Evolutionary conservation across 495 filamentous ascomycete genomes (phyloP).

Genomic region (Aspergillus haitiensis): DNA sequence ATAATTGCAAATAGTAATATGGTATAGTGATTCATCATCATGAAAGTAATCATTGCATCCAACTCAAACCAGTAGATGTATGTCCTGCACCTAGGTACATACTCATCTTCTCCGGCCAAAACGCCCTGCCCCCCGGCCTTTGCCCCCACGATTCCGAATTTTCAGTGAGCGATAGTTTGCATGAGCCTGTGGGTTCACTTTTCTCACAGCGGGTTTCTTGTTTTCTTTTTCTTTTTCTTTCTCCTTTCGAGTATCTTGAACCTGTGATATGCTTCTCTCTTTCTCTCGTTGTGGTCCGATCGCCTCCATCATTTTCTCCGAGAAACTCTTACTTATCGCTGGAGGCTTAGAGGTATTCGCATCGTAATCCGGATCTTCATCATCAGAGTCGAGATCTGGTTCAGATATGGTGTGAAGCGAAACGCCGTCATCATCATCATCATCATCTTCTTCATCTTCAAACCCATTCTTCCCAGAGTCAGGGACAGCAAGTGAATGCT

Average conservation of each 20-base stretch:
- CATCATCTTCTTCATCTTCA: constrained; percentile 31
- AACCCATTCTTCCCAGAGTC: constrained; percentile 8
- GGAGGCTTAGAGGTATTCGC: constrained; percentile 26
- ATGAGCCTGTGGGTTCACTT: constrained; percentile 72
- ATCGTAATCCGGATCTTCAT: constrained; percentile 30
- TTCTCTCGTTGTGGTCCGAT: constrained; percentile 29
- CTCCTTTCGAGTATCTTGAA: constrained; percentile 35
- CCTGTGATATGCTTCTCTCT: constrained; percentile 20
- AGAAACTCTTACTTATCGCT: constrained; percentile 40
- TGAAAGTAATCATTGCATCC: no score
- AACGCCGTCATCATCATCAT: constrained; percentile 32
- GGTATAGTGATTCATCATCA: background rate
- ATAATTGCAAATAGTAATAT: constrained; percentile 8
- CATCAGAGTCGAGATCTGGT: constrained; percentile 35
- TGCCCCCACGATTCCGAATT: constrained; percentile 59
- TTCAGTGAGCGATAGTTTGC: constrained; percentile 83
- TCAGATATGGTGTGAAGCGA: constrained; percentile 40
- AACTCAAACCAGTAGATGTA: no score
- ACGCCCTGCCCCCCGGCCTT: constrained; percentile 43
- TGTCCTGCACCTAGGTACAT: background rate
- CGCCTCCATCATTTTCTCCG: constrained; percentile 48
- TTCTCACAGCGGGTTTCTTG: constrained; percentile 61
- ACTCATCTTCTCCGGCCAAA: constrained; percentile 39
- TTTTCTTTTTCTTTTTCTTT: constrained; percentile 29
- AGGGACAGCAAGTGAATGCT: constrained; percentile 19